Percentiles rank a stretch among this genome's conserved stretches.
Conservation (phyloP, 176 grass and related monocot species). For the Oryza punctata region DNA sequence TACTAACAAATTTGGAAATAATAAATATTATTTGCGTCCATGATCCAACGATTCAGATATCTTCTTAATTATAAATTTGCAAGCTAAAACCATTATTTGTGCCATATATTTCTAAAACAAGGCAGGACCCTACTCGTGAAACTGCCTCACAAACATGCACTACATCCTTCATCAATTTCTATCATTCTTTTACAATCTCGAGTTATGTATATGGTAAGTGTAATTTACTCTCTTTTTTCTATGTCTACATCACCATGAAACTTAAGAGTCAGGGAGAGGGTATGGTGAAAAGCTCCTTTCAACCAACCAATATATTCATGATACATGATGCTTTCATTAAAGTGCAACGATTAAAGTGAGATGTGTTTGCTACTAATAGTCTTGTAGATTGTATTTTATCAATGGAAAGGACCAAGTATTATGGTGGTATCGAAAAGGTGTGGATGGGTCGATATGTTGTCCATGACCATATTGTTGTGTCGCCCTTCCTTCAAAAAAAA, state of each 20-base stretch:
- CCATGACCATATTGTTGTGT: not conserved
- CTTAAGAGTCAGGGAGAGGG: not conserved
- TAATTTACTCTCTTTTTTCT: no score
- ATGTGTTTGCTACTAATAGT: not conserved
- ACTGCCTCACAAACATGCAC: no score
- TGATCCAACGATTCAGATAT: not conserved
- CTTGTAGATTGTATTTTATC: not conserved
- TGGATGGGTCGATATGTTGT: not conserved
- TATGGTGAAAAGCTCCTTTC: constrained; percentile 27
- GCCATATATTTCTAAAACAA: no score
- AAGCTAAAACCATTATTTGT: not conserved
- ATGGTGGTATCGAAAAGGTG: not conserved
- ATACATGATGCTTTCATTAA: not conserved
- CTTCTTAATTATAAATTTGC: not conserved
- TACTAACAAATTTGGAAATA: not conserved
- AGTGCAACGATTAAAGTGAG: not conserved
- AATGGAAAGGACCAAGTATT: not conserved
- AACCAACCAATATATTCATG: not conserved
- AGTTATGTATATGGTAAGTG: no score
- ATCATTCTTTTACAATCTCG: no score
- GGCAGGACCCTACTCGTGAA: no score
- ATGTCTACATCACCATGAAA: not conserved
- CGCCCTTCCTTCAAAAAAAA: not conserved
- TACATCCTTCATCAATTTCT: no score
- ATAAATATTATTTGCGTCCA: not conserved